Percentiles rank a stretch among this genome's conserved stretches.
phyloP scores from a whole-genome alignment of 164 flowering plant species.

The Tinospora cordifolia region DNA sequence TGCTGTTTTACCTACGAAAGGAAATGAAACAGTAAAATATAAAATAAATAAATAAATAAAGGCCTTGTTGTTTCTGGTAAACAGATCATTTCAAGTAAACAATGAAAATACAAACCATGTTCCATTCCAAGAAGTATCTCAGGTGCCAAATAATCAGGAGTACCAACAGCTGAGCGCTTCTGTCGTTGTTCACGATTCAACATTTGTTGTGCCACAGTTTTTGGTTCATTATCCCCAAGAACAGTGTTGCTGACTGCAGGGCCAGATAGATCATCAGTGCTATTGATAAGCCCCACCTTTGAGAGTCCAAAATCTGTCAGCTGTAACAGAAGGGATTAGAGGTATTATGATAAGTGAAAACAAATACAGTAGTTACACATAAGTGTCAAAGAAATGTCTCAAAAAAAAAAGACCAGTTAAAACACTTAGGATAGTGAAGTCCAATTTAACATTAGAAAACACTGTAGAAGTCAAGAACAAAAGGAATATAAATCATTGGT shows the following conservation, averaged over 20 bases:
- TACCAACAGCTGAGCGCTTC: slow-evolving; percentile 73
- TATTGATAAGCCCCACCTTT: slow-evolving; percentile 90
- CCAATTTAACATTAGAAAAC: background rate
- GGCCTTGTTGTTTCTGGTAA: background rate
- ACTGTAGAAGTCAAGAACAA: too few species aligned
- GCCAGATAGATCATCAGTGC: slow-evolving; percentile 91
- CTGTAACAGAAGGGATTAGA: slow-evolving; percentile 63
- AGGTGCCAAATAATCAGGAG: slow-evolving; percentile 99
- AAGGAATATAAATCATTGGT: too few species aligned
- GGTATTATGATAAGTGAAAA: slow-evolving; percentile 27
- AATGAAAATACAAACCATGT: slow-evolving; percentile 53
- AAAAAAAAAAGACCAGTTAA: background rate
- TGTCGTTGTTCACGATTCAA: slow-evolving; percentile 54
- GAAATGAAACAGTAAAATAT: slow-evolving; percentile 8
- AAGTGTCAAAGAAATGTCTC: slow-evolving; percentile 7
- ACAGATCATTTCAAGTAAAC: slow-evolving; percentile 2
- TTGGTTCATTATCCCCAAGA: slow-evolving; percentile 49
- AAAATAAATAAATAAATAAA: background rate
- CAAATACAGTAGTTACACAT: background rate
- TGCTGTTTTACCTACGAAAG: slow-evolving; percentile 71
- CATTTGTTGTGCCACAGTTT: slow-evolving; percentile 26
- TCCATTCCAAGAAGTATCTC: slow-evolving; percentile 99
- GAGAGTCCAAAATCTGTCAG: slow-evolving; percentile 99
- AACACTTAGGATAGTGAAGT: background rate
- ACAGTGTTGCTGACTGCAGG: slow-evolving; percentile 39